Percentiles rank a stretch among this genome's conserved stretches.
phyloP scores from a whole-genome alignment of 345 rosid species.

The Carallia pectinifolia region DNA sequence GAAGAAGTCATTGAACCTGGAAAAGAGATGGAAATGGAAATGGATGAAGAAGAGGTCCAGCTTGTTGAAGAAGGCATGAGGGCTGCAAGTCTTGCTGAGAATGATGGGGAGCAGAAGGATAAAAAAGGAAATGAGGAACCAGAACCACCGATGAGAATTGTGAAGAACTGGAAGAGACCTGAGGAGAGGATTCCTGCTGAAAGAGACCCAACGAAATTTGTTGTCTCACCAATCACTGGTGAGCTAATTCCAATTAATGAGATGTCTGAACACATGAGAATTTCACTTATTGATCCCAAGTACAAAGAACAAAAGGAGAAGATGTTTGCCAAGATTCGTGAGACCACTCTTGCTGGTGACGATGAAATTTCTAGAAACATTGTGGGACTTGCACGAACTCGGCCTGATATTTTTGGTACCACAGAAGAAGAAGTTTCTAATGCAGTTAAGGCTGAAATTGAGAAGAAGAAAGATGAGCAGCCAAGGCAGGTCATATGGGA shows the following conservation, averaged over 20 bases:
- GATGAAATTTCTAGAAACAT: conserved; percentile 89
- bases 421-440: conserved; percentile 95
- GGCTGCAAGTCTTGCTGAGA: conserved; percentile 63
- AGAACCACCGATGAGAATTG: conserved; percentile 86
- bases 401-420: conserved; percentile 94
- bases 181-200: conserved; percentile 79
- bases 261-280: conserved; percentile 94
- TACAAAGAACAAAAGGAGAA: conserved; percentile 92
- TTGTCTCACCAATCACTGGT: conserved; percentile 81
- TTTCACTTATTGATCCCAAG: conserved; percentile 89
- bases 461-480: conserved; percentile 90
- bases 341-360: conserved; percentile 89
- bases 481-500: conserved; percentile 95
- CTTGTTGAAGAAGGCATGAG: conserved; percentile 90
- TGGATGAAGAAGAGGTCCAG: conserved; percentile 90
- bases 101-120: conserved; percentile 39
- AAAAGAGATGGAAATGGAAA: conserved; percentile 90
- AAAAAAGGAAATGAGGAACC: conserved; percentile 44
- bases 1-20: conserved; percentile 77
- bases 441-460: conserved; percentile 91
- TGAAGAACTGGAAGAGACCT: conserved; percentile 94
- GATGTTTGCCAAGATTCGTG: conserved; percentile 92
- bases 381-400: conserved; percentile 77
- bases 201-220: conserved; percentile 77
- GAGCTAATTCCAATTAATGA: conserved; percentile 85